These are phyloP conservation scores for Ceratocystis destructans DNA, from an alignment of 2,329 filamentous ascomycete species.

Conservation along the genomic window DNA sequence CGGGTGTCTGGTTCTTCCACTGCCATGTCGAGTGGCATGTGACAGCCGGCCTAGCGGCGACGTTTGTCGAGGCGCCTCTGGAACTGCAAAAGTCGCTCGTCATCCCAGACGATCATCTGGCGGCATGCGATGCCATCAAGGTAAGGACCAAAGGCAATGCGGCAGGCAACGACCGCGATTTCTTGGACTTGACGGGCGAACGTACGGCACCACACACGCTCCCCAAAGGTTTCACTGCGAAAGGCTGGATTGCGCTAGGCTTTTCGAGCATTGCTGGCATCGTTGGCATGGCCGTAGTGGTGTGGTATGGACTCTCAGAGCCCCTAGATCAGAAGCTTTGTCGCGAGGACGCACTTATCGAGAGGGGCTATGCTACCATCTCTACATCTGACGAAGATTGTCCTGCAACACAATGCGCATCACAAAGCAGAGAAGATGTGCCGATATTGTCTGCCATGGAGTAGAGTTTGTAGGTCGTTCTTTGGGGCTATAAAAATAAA, in stretches of 20 bases:
- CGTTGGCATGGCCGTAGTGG: slow-evolving; percentile 52
- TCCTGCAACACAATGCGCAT: background rate
- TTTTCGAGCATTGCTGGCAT: slow-evolving; percentile 58
- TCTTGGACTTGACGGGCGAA: slow-evolving; percentile 49
- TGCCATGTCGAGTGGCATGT: slow-evolving; percentile 75
- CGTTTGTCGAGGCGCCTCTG: slow-evolving; percentile 48
- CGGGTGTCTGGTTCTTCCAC: slow-evolving; percentile 57
- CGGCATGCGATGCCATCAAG: slow-evolving; percentile 40
- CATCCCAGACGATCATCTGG: slow-evolving; percentile 46
- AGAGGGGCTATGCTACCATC: slow-evolving; percentile 17
- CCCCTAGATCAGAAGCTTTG: slow-evolving; percentile 5
- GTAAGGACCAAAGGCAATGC: slow-evolving; percentile 54
- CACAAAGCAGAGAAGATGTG: background rate
- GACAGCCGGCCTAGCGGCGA: slow-evolving; percentile 49
- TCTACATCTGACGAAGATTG: background rate
- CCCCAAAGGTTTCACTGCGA: slow-evolving; percentile 56
- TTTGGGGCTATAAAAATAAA: background rate
- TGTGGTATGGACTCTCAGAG: slow-evolving; percentile 30
- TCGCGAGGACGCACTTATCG: slow-evolving; percentile 7
- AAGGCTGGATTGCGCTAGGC: slow-evolving; percentile 59
- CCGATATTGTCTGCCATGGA: background rate
- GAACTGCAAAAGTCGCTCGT: slow-evolving; percentile 45
- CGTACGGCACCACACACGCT: slow-evolving; percentile 41
- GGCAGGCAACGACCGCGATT: slow-evolving; percentile 52
- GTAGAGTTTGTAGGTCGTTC: background rate